These are phyloP conservation scores for Epicoccum sorghinum DNA, from an alignment of 2,329 filamentous ascomycete genomes.

Conservation along the genomic window DNA sequence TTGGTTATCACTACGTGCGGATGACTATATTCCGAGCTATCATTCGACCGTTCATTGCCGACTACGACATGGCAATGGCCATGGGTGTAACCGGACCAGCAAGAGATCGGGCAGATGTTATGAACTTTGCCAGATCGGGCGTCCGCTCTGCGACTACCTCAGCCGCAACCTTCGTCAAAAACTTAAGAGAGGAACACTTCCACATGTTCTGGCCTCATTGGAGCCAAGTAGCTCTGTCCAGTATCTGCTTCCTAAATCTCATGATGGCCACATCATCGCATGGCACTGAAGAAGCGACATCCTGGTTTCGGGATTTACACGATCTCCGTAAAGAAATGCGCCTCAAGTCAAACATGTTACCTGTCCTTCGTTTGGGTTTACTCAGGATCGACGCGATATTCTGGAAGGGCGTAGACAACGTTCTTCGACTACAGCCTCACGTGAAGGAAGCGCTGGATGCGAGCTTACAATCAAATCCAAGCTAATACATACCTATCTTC, in stretches of 20 bases:
- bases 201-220: slow-evolving; percentile 21
- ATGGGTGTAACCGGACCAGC: neutral
- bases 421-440: slow-evolving; percentile 7
- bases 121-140: neutral
- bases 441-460: slow-evolving; percentile 6
- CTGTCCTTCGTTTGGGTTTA: slow-evolving; percentile 13
- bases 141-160: slow-evolving; percentile 10
- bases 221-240: slow-evolving; percentile 19
- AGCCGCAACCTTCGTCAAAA: slow-evolving; percentile 5
- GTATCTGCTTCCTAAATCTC: slow-evolving; percentile 17
- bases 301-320: slow-evolving; percentile 16
- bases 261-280: slow-evolving; percentile 14
- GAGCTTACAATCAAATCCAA: slow-evolving; percentile 15
- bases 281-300: slow-evolving; percentile 9
- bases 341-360: slow-evolving; percentile 19
- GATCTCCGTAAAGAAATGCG: slow-evolving; percentile 13
- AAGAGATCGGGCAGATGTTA: no score
- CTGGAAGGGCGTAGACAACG: slow-evolving; percentile 13
- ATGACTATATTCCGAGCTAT: slow-evolving; percentile 17
- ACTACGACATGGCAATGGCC: neutral
- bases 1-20: slow-evolving; percentile 17
- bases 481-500: neutral
- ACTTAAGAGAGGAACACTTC: slow-evolving; percentile 11
- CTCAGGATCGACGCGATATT: slow-evolving; percentile 16
- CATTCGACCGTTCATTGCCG: slow-evolving; percentile 12